Percentiles rank a stretch among this genome's conserved stretches.
phyloP scores from a whole-genome alignment of 1,284 basidiomycete genomes.

The Chondrostereum purpureum region DNA sequence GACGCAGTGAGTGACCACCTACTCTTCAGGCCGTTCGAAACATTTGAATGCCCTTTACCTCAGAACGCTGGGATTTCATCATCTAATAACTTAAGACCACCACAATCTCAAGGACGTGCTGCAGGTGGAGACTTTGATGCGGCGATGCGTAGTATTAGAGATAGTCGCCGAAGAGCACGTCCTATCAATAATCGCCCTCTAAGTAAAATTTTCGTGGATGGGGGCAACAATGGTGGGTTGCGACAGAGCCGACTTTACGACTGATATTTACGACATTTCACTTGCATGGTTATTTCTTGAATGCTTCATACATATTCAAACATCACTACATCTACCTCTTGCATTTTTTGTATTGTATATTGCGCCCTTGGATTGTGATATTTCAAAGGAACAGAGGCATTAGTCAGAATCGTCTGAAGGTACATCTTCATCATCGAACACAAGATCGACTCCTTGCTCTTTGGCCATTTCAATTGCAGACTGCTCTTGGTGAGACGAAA shows the following conservation, averaged over 20 bases:
- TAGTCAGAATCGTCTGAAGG: neutral
- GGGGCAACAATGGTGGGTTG: slow-evolving; percentile 34
- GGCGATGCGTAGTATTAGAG: slow-evolving; percentile 74
- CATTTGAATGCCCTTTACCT: too few relatives aligned
- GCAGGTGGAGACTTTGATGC: slow-evolving; percentile 75
- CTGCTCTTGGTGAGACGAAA: neutral
- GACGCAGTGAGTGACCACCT: slow-evolving; percentile 23
- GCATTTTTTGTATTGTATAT: too few relatives aligned
- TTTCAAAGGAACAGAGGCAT: too few relatives aligned
- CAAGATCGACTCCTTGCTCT: neutral
- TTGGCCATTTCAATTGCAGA: neutral
- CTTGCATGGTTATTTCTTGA: neutral
- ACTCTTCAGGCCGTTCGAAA: too few relatives aligned
- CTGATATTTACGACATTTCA: slow-evolving; percentile 2
- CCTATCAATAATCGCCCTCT: slow-evolving; percentile 32
- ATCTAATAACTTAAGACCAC: slow-evolving; percentile 7
- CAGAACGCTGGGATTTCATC: slow-evolving; percentile 3
- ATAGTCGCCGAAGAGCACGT: slow-evolving; percentile 53
- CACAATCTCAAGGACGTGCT: slow-evolving; percentile 41
- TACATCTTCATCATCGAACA: neutral
- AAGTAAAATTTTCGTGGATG: slow-evolving; percentile 80
- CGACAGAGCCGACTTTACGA: slow-evolving; percentile 32
- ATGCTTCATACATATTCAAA: neutral
- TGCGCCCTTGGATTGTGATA: too few relatives aligned
- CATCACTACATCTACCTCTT: too few relatives aligned